Conservation (phyloP, 2,329 filamentous ascomycete genomes). For the Bisporella sp. region DNA sequence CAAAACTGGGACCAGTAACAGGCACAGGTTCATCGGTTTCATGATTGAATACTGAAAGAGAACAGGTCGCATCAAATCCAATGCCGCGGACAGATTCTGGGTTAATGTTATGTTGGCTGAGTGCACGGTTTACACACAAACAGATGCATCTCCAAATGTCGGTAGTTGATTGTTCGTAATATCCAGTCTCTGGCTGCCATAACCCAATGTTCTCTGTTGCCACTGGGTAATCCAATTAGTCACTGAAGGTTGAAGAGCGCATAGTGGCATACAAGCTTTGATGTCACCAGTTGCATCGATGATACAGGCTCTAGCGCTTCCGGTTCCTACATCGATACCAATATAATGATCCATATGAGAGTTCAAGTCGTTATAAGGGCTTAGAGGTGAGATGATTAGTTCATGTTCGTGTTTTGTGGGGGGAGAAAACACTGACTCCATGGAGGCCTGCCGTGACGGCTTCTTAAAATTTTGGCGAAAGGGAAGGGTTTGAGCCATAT, state of each 20-base stretch:
- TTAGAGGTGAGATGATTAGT: conserved; percentile 9
- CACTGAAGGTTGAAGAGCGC: background rate
- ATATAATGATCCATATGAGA: conserved; percentile 54
- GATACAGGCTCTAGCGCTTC: conserved; percentile 90
- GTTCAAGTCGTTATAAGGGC: conserved; percentile 29
- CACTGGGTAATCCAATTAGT: conserved; percentile 29
- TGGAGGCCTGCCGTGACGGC: conserved; percentile 26
- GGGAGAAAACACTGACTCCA: conserved; percentile 21
- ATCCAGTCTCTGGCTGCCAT: conserved; percentile 70
- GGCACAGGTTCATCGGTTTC: conserved; percentile 86
- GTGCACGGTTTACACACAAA: conserved; percentile 73
- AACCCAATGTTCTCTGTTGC: conserved; percentile 71
- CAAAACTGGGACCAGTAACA: conserved; percentile 85
- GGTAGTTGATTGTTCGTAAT: conserved; percentile 93
- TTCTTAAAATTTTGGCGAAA: conserved; percentile 24
- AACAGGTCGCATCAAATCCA: conserved; percentile 98
- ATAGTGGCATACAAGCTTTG: conserved; percentile 38
- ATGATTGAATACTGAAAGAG: conserved; percentile 79
- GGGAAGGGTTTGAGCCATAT: conserved; percentile 10
- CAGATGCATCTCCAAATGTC: conserved; percentile 98
- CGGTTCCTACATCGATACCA: conserved; percentile 94
- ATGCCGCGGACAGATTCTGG: conserved; percentile 74
- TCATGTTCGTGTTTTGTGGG: background rate
- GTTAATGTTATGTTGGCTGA: conserved; percentile 75
- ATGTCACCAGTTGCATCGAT: conserved; percentile 91